phyloP scores from a whole-genome alignment of 352 stramenopile genomes.

The Phytophthora pisi region DNA sequence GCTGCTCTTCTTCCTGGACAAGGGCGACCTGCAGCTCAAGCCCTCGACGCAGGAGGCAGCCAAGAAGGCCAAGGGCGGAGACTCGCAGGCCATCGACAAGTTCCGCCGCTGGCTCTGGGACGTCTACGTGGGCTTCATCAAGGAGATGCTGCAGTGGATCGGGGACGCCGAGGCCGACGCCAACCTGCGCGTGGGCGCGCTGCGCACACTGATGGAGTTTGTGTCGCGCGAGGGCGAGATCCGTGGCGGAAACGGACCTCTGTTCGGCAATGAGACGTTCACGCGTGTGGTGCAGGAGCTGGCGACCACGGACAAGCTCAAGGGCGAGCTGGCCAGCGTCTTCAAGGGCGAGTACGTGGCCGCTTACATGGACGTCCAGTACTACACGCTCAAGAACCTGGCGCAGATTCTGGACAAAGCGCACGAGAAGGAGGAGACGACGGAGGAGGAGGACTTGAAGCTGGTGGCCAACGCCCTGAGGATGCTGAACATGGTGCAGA shows the following conservation, averaged over 20 bases:
- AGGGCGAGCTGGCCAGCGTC: slow-evolving; percentile 80
- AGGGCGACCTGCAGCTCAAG: slow-evolving; percentile 65
- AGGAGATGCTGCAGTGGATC: slow-evolving; percentile 85
- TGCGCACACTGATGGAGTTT: slow-evolving; percentile 92
- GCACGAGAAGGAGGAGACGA: slow-evolving; percentile 28
- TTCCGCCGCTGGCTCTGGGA: slow-evolving; percentile 88
- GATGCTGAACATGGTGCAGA: slow-evolving; percentile 75
- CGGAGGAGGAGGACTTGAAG: slow-evolving; percentile 48
- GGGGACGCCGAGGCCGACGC: slow-evolving; percentile 50
- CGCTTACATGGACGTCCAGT: slow-evolving; percentile 88
- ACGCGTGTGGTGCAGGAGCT: slow-evolving; percentile 77
- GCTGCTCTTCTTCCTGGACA: slow-evolving; percentile 85
- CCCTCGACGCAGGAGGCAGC: slow-evolving; percentile 33
- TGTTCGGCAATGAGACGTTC: slow-evolving; percentile 89
- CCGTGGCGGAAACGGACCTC: slow-evolving; percentile 15
- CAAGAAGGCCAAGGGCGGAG: slow-evolving; percentile 50
- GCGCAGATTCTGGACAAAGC: slow-evolving; percentile 62
- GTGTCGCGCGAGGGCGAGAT: slow-evolving; percentile 78
- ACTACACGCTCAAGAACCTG: slow-evolving; percentile 85
- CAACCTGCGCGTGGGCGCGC: slow-evolving; percentile 74
- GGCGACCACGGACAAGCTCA: slow-evolving; percentile 67
- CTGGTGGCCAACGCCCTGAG: slow-evolving; percentile 73
- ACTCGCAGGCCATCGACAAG: slow-evolving; percentile 63
- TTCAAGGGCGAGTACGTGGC: slow-evolving; percentile 88
- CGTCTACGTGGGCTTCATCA: slow-evolving; percentile 80